Evolutionary conservation across 2,329 filamentous ascomycete species (phyloP), one percentile per base, ranked within the genome.

Genomic region (Aureobasidium sp.): DNA sequence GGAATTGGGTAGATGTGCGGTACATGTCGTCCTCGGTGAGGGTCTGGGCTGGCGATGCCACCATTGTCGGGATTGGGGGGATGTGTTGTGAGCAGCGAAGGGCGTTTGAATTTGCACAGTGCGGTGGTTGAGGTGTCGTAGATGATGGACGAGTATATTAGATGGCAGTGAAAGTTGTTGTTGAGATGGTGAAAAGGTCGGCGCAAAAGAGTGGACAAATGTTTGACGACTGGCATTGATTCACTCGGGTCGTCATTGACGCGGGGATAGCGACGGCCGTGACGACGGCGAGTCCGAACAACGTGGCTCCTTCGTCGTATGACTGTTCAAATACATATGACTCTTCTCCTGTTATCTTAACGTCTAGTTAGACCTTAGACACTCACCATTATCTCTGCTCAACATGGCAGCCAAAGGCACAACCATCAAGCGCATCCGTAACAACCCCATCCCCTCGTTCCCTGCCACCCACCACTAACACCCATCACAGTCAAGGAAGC

Each of bases 21-120:
- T 97, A 99, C 61, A 92, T 82, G 67, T 90, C 89, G 76, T 99
- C 94, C 82, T 99, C 94, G 65, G 86, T 89, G 84, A 95, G 64
- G 36, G 25, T 51, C 29, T 62, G 61, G 11, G 56, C 47, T 53
- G 62, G 62, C 48, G 44, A 53, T 41, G 22, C 42, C 25, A 39
- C 47, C 48, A 62, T 61, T 25, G 29, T n/a, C 27, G 31, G 12
- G 8, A 12, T 20, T 29, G 45, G n/a, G 7, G 45, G 45, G 22
- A 25, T 27, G 25, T 29, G 31, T 17, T 58, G 56, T 45, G 44
- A 36, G 48, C 37, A 37, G 53, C 7, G 6, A 27, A 34, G 27
- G 22, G 22, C 4, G 25, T 22, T n/a, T 2, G n/a, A 3, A 3
- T 6, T 14, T 2, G n/a, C 15, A 15, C 11, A 11, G n/a, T 7